Conservation (phyloP, 2,329 filamentous ascomycete species). For the Scytalidium lignicola region DNA sequence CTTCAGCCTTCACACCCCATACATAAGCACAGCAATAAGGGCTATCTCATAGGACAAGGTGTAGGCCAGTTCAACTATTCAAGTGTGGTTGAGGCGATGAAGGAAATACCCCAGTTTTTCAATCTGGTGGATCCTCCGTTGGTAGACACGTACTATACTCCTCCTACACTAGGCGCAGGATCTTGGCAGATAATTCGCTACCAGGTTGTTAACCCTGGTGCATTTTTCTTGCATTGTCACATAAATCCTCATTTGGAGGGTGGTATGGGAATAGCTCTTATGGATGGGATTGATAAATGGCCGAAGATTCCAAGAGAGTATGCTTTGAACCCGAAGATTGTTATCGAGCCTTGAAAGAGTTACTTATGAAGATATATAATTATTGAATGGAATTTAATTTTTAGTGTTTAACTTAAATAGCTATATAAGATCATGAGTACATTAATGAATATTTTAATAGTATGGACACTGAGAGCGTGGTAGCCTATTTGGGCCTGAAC, state of each 20-base stretch:
- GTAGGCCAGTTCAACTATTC: constrained; percentile 33
- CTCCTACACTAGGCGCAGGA: constrained; percentile 13
- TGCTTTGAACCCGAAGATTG: neutral
- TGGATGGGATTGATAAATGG: constrained; percentile 44
- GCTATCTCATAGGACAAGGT: constrained; percentile 36
- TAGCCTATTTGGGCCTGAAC: no score
- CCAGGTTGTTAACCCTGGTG: constrained; percentile 39
- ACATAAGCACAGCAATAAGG: constrained; percentile 43
- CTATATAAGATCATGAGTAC: no score
- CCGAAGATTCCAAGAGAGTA: constrained; percentile 25
- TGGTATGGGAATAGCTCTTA: constrained; percentile 41
- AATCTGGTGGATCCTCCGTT: constrained; percentile 37
- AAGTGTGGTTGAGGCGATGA: constrained; percentile 34
- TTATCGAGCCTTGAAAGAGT: neutral
- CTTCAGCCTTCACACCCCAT: constrained; percentile 34
- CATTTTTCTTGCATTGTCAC: constrained; percentile 46
- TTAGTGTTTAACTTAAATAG: no score
- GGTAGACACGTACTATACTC: constrained; percentile 36
- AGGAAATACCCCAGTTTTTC: constrained; percentile 35
- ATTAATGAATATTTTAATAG: no score
- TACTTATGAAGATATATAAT: no score
- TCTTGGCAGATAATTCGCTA: constrained; percentile 41
- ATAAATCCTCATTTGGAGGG: constrained; percentile 41
- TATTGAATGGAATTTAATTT: no score
- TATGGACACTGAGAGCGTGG: no score